Evolutionary conservation across 75 land plant species (phyloP).

Genomic region (Chamaecyparis obtusa): DNA sequence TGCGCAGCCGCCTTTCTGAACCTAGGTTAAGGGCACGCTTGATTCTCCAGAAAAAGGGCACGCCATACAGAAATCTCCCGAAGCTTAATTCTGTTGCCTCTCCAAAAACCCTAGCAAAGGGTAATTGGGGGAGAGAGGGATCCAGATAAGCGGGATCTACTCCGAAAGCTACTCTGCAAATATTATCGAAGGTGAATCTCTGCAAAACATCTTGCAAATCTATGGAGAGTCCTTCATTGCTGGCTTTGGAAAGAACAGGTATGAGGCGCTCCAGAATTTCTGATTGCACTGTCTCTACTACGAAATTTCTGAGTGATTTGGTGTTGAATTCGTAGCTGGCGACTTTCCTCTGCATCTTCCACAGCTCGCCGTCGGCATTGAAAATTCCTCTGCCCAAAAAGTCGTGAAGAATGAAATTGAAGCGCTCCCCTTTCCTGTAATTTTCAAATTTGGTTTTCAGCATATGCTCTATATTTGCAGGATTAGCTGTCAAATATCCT

Average conservation of each 20-base stretch:
- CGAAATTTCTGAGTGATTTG: background rate
- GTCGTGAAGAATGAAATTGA: slow-evolving; percentile 10
- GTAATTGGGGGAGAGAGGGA: slow-evolving; percentile 14
- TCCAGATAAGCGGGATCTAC: slow-evolving; percentile 22
- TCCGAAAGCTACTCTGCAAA: slow-evolving; percentile 21
- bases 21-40: no score
- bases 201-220: no score
- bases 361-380: no score
- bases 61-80: no score
- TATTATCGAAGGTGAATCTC: slow-evolving; percentile 24
- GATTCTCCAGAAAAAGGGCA: no score
- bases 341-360: no score
- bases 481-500: slow-evolving; percentile 14
- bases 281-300: background rate
- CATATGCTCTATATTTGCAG: slow-evolving; percentile 26
- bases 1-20: slow-evolving; percentile 1
- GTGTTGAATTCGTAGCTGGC: background rate
- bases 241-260: slow-evolving; percentile 30
- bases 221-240: slow-evolving; percentile 5
- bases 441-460: slow-evolving; percentile 32
- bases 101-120: slow-evolving; percentile 19
- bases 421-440: slow-evolving; percentile 16
- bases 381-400: slow-evolving; percentile 14
- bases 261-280: slow-evolving; percentile 42
- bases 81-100: slow-evolving; percentile 2